A percentile compares a stretch with the other conserved stretches of the same genome.
phyloP scores from a whole-genome alignment of 768 basidiomycete genomes.

The Candolleomyces eurysporus region DNA sequence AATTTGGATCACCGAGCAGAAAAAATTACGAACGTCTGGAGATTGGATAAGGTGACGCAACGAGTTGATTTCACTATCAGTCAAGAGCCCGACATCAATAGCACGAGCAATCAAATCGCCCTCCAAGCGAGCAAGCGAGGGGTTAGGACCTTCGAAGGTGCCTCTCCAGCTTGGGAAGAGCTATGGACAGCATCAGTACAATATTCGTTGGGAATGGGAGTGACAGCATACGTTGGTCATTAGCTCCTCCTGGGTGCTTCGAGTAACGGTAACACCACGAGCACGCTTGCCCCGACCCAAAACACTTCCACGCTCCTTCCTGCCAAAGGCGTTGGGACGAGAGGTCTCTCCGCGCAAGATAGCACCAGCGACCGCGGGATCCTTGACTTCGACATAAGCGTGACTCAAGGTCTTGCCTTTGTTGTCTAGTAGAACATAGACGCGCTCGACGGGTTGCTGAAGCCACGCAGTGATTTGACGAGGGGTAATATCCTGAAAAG shows the following conservation, averaged over 20 bases:
- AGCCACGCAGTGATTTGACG: slow-evolving; percentile 67
- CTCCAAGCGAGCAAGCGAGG: slow-evolving; percentile 64
- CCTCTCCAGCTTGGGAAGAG: slow-evolving; percentile 83
- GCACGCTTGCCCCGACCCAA: slow-evolving; percentile 77
- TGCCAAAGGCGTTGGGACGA: slow-evolving; percentile 22
- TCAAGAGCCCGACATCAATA: slow-evolving; percentile 63
- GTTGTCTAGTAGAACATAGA: slow-evolving; percentile 76
- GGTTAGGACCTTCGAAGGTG: slow-evolving; percentile 63
- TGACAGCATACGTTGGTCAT: slow-evolving; percentile 66
- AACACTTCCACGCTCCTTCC: slow-evolving; percentile 58
- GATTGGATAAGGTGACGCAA: slow-evolving; percentile 70
- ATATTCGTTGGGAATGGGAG: neutral
- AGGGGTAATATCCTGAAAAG: slow-evolving; percentile 76
- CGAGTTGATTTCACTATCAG: slow-evolving; percentile 63
- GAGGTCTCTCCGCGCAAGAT: slow-evolving; percentile 59
- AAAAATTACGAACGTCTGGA: slow-evolving; percentile 57
- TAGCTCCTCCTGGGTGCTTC: slow-evolving; percentile 76
- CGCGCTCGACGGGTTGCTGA: slow-evolving; percentile 64
- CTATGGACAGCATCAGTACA: slow-evolving; percentile 28
- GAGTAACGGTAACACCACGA: slow-evolving; percentile 80
- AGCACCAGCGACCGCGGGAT: slow-evolving; percentile 59
- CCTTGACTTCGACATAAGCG: slow-evolving; percentile 74
- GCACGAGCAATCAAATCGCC: slow-evolving; percentile 57
- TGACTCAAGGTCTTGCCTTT: slow-evolving; percentile 85
- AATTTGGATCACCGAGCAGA: neutral